Evolutionary conservation across 1,284 basidiomycete genomes (phyloP).

Genomic region (Moesziomyces sp.): DNA sequence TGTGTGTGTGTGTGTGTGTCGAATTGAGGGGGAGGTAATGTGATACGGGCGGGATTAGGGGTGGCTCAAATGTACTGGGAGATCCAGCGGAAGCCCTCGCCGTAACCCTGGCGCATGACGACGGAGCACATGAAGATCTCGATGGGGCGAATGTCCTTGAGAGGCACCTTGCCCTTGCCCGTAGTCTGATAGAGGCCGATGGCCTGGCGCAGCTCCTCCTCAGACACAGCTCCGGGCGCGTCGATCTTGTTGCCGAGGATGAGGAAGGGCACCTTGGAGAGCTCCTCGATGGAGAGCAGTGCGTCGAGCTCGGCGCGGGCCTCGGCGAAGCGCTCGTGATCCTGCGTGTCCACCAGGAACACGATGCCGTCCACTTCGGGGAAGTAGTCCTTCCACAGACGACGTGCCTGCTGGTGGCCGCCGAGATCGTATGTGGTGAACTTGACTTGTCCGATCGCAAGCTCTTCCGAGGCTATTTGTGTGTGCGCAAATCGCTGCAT

Average conservation of each 20-base stretch:
- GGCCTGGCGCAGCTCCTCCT: conserved; percentile 95
- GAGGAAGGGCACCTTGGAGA: conserved; percentile 93
- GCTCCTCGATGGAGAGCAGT: conserved; percentile 84
- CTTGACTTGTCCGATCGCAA: conserved; percentile 98
- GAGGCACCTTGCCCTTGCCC: conserved; percentile 96
- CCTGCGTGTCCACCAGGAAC: conserved; percentile 96
- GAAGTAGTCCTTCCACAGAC: conserved; percentile 99
- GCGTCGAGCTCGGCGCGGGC: conserved; percentile 97
- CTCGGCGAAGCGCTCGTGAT: conserved; percentile 94
- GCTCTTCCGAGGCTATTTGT: conserved; percentile 89
- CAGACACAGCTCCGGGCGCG: conserved; percentile 94
- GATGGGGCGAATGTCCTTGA: conserved; percentile 96
- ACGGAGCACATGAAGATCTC: conserved; percentile 99
- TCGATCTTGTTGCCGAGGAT: conserved; percentile 99
- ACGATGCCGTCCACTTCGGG: conserved; percentile 99
- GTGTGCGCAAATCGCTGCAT: neutral
- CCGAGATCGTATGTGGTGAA: conserved; percentile 99
- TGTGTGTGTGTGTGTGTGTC: no score
- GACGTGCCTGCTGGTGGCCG: conserved; percentile 96
- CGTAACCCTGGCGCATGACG: conserved; percentile 98
- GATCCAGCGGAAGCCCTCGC: conserved; percentile 99
- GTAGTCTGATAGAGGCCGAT: conserved; percentile 98
- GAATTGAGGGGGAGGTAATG: no score
- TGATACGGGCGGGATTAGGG: neutral
- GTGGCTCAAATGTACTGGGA: conserved; percentile 79